phyloP scores from a whole-genome alignment of 306 rosid genomes.

The Potentilla sterilis region DNA sequence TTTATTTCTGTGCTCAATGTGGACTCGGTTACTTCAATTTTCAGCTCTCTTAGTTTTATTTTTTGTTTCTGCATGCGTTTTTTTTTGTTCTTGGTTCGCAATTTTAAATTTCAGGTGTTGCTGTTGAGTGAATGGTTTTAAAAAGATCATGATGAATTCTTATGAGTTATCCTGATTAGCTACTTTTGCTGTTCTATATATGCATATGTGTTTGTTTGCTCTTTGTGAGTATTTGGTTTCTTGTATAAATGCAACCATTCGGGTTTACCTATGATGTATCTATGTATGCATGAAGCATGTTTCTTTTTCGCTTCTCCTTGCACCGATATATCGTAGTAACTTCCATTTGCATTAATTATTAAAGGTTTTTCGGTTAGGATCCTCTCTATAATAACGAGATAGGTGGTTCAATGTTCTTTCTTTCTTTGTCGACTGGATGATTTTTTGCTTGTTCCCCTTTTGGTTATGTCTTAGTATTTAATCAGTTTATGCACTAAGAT shows the following conservation, averaged over 20 bases:
- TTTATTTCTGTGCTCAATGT: background rate
- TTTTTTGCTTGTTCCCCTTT: background rate
- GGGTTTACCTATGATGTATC: background rate
- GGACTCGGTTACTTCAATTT: background rate
- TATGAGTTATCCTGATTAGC: background rate
- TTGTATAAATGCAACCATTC: background rate
- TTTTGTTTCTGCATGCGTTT: background rate
- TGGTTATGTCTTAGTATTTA: background rate
- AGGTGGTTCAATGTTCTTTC: background rate
- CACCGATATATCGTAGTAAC: background rate
- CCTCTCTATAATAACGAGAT: background rate
- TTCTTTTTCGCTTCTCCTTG: background rate
- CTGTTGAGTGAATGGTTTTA: background rate
- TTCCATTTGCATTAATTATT: background rate
- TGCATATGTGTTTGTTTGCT: background rate
- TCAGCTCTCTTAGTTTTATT: background rate
- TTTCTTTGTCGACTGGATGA: background rate
- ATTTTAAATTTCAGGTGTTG: background rate
- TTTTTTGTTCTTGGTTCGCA: background rate
- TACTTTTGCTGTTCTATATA: background rate
- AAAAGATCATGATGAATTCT: slow-evolving; percentile 1
- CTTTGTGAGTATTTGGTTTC: background rate
- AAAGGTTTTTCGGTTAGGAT: background rate
- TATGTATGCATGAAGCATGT: background rate
- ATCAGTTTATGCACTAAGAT: background rate